Percentiles rank a stretch among this genome's conserved stretches.
These are phyloP conservation scores for Calonectria pauciramosa DNA, from an alignment of 2,329 filamentous ascomycete species.

Conservation along the genomic window DNA sequence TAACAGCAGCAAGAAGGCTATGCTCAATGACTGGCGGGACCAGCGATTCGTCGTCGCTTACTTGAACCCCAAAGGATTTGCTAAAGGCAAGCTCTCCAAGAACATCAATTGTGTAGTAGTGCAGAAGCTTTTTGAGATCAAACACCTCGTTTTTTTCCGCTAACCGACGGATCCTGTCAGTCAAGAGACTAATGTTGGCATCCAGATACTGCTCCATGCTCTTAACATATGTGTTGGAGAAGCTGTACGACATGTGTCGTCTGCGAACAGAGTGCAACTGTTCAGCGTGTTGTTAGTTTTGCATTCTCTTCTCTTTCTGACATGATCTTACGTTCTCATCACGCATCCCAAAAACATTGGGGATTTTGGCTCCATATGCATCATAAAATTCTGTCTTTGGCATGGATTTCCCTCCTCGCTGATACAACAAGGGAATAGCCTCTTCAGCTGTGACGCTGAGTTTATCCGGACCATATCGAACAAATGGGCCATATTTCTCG, in stretches of 20 bases:
- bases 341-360: constrained; percentile 31
- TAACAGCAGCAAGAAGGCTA: constrained; percentile 22
- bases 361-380: constrained; percentile 27
- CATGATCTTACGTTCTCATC: constrained; percentile 3
- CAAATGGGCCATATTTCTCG: constrained; percentile 26
- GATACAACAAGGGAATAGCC: constrained; percentile 23
- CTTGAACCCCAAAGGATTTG: constrained; percentile 24
- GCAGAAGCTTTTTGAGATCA: constrained; percentile 29
- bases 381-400: constrained; percentile 33
- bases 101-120: constrained; percentile 30
- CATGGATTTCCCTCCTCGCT: constrained; percentile 23
- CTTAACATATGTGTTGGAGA: constrained; percentile 27
- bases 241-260: constrained; percentile 34
- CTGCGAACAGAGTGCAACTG: constrained; percentile 30
- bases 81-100: constrained; percentile 31
- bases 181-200: constrained; percentile 14
- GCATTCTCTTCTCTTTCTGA: background rate
- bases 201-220: constrained; percentile 30
- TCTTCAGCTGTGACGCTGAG: constrained; percentile 29
- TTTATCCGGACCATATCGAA: constrained; percentile 31
- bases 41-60: constrained; percentile 22
- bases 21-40: constrained; percentile 24
- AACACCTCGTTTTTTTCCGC: constrained; percentile 10
- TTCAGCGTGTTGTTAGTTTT: background rate
- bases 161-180: constrained; percentile 7